These are phyloP conservation scores for Perilla frutescens DNA, from an alignment of 257 asterid species.

Conservation along the genomic window DNA sequence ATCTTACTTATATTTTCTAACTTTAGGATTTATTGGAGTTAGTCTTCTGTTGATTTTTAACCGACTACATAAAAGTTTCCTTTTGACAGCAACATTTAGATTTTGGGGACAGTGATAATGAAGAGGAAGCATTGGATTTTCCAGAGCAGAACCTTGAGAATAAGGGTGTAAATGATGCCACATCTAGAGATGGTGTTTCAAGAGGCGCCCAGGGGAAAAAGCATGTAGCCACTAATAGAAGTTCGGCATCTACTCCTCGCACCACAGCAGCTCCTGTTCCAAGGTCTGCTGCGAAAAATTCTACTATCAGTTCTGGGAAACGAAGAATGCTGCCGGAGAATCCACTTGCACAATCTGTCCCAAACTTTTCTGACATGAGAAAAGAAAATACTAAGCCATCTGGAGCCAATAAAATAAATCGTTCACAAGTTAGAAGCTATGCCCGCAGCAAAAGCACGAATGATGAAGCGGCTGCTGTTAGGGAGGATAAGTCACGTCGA, in stretches of 20 bases:
- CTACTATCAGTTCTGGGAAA: conserved; percentile 57
- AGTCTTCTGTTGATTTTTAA: conserved; percentile 48
- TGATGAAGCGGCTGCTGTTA: conserved; percentile 59
- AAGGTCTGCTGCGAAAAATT: conserved; percentile 59
- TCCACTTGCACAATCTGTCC: conserved; percentile 91
- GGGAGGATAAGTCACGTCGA: conserved; percentile 70
- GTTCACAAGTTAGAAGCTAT: conserved; percentile 68
- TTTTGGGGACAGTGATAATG: conserved; percentile 68
- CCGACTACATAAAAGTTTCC: conserved; percentile 60
- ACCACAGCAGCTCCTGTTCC: conserved; percentile 64
- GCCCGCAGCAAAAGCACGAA: conserved; percentile 61
- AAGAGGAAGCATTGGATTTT: conserved; percentile 55
- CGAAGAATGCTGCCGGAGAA: conserved; percentile 75
- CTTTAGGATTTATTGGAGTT: conserved; percentile 26
- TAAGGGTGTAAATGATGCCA: conserved; percentile 50
- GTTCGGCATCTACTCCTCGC: conserved; percentile 61
- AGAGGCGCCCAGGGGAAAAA: conserved; percentile 57
- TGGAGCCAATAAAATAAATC: conserved; percentile 56
- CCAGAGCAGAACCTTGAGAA: conserved; percentile 52
- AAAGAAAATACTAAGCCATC: conserved; percentile 79
- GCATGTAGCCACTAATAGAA: conserved; percentile 54
- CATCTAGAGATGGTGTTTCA: conserved; percentile 52
- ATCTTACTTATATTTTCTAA: conserved; percentile 25
- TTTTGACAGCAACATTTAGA: conserved; percentile 74
- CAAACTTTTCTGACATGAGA: conserved; percentile 77